Evolutionary conservation across 2,329 filamentous ascomycete species (phyloP).

Genomic region (Plectosphaerella sp.): DNA sequence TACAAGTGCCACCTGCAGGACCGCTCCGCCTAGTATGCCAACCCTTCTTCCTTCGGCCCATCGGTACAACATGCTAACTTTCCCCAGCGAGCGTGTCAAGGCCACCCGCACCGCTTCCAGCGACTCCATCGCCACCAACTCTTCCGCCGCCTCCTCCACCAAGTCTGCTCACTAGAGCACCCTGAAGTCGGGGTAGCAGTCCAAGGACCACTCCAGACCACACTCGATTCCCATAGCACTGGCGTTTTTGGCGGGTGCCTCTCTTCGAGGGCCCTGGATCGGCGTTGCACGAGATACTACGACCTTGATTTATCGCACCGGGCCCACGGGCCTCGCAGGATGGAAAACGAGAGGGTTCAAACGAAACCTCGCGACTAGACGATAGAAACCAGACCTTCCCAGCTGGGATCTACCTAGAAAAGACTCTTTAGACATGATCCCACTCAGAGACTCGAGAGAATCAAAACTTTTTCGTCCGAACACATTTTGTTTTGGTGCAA

Average conservation of each 20-base stretch:
- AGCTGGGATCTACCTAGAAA: too few relatives aligned
- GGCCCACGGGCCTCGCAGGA: too few relatives aligned
- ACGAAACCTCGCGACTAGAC: too few relatives aligned
- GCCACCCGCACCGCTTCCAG: conserved; percentile 27
- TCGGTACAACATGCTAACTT: not conserved
- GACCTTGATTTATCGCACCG: too few relatives aligned
- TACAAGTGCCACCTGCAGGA: conserved; percentile 39
- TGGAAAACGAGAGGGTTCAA: too few relatives aligned
- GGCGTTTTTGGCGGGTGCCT: not conserved
- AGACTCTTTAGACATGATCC: too few relatives aligned
- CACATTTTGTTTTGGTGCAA: too few relatives aligned
- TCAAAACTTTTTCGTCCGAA: too few relatives aligned
- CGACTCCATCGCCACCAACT: conserved; percentile 25
- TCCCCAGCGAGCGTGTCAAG: conserved; percentile 34
- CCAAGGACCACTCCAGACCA: not conserved
- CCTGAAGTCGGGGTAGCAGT: not conserved
- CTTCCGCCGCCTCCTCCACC: conserved; percentile 18
- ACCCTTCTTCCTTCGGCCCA: not conserved
- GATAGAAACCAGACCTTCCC: too few relatives aligned
- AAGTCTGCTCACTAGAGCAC: not conserved
- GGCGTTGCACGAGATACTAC: not conserved
- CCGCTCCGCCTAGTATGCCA: conserved; percentile 37
- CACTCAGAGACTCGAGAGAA: too few relatives aligned
- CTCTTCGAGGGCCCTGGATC: not conserved
- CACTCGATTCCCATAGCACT: not conserved